Percentiles rank a stretch among this genome's conserved stretches.
Conservation (phyloP, 495 filamentous ascomycete species). For the Articulospora tetracladia region DNA sequence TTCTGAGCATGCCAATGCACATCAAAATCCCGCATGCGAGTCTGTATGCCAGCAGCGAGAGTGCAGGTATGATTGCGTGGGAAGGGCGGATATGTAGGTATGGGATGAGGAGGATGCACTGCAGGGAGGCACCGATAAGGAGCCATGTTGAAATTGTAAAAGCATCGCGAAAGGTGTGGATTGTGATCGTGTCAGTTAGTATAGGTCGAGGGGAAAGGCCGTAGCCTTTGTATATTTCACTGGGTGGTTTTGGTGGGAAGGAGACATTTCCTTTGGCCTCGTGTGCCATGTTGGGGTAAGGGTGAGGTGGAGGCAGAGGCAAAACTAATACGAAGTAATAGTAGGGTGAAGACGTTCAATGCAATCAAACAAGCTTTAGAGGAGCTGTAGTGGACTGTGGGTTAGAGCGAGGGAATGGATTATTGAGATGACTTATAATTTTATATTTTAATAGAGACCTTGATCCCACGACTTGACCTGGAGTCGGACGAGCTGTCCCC, state of each 20-base stretch:
- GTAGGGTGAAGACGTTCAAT: too few relatives aligned
- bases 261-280: too few relatives aligned
- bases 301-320: too few relatives aligned
- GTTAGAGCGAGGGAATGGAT: too few relatives aligned
- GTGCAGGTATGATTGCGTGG: not conserved
- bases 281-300: too few relatives aligned
- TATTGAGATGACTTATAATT: too few relatives aligned
- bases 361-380: too few relatives aligned
- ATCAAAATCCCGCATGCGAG: not conserved
- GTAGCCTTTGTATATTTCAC: not conserved
- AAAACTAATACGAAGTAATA: too few relatives aligned
- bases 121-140: not conserved
- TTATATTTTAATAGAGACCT: too few relatives aligned
- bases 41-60: not conserved
- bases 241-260: not conserved
- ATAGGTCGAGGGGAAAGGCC: not conserved
- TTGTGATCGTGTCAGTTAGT: not conserved
- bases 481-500: too few relatives aligned
- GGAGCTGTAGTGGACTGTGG: too few relatives aligned
- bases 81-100: not conserved
- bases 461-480: too few relatives aligned
- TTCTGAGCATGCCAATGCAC: not conserved
- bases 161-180: not conserved
- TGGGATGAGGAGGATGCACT: not conserved
- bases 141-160: not conserved